Evolutionary conservation across 106 monocot species (phyloP).

Genomic region (Dactylorhiza incarnata): DNA sequence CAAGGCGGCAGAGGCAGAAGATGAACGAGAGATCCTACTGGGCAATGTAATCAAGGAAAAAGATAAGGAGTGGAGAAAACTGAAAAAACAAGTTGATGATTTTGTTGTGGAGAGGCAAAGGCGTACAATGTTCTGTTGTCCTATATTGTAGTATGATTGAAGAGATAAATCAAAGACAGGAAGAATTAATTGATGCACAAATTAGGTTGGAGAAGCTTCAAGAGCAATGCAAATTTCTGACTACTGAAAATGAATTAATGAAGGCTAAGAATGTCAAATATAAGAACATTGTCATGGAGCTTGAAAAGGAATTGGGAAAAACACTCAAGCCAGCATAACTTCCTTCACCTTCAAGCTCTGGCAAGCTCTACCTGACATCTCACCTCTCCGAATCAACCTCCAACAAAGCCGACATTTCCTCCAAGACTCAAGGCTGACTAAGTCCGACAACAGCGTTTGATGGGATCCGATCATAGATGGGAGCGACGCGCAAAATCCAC

Average conservation of each 20-base stretch:
- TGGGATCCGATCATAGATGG: too few species aligned
- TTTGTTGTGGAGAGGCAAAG: constrained; percentile 80
- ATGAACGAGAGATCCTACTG: constrained; percentile 15
- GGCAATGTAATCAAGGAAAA: constrained; percentile 26
- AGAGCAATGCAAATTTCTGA: constrained; percentile 44
- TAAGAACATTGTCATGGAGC: constrained; percentile 53
- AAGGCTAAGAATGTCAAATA: constrained; percentile 74
- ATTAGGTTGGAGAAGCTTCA: constrained; percentile 46
- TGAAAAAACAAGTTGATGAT: constrained; percentile 62
- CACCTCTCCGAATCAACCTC: too few species aligned
- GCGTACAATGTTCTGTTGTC: constrained; percentile 14
- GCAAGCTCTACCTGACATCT: too few species aligned
- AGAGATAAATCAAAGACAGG: constrained; percentile 59
- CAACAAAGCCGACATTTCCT: too few species aligned
- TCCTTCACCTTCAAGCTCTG: too few species aligned
- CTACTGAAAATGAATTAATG: constrained; percentile 66
- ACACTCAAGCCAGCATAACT: constrained; percentile 46
- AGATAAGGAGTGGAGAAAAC: constrained; percentile 38
- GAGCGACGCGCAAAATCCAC: too few species aligned
- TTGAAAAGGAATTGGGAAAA: constrained; percentile 70
- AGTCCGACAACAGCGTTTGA: too few species aligned
- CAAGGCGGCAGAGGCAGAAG: constrained; percentile 44
- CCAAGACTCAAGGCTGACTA: too few species aligned
- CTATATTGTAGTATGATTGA: constrained; percentile 58
- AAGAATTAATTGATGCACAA: constrained; percentile 43